Evolutionary conservation across 192 early-diverging fungal species (phyloP).

Genomic region (Entomortierella beljakovae): DNA sequence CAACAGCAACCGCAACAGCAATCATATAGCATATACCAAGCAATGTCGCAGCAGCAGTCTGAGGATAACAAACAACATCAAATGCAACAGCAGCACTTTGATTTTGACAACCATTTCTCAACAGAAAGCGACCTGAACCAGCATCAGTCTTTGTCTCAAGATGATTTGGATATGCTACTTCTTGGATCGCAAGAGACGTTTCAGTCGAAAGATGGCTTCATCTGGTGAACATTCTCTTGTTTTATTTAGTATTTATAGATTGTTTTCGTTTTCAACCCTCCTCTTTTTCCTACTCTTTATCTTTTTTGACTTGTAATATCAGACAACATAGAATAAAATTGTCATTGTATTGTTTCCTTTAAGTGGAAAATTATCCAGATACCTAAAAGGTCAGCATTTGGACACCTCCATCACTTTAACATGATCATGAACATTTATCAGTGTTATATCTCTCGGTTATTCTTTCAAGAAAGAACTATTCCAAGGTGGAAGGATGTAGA

Average conservation of each 20-base stretch:
- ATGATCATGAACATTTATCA: no score
- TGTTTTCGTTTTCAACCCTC: neutral
- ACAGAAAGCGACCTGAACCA: neutral
- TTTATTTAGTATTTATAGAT: neutral
- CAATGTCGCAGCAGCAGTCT: neutral
- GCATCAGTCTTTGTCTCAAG: slow-evolving; percentile 25
- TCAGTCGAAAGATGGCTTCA: slow-evolving; percentile 32
- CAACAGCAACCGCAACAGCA: slow-evolving; percentile 11
- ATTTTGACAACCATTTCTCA: slow-evolving; percentile 14
- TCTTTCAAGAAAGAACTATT: no score
- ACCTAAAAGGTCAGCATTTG: no score
- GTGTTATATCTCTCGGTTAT: no score
- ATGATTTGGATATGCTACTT: slow-evolving; percentile 43
- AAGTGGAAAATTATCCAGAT: no score
- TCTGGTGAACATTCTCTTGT: slow-evolving; percentile 20
- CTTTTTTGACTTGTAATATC: neutral
- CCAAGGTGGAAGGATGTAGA: no score
- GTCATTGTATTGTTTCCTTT: no score
- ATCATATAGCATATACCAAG: neutral
- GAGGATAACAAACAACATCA: slow-evolving; percentile 12
- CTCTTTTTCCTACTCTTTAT: neutral
- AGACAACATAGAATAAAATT: no score
- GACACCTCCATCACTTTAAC: no score
- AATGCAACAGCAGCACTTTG: slow-evolving; percentile 27
- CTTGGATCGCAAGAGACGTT: slow-evolving; percentile 21